Percentiles rank a stretch among this genome's conserved stretches.
Evolutionary conservation across 2,329 filamentous ascomycete genomes (phyloP).

Genomic region (Coniosporium tulheliwenetii): DNA sequence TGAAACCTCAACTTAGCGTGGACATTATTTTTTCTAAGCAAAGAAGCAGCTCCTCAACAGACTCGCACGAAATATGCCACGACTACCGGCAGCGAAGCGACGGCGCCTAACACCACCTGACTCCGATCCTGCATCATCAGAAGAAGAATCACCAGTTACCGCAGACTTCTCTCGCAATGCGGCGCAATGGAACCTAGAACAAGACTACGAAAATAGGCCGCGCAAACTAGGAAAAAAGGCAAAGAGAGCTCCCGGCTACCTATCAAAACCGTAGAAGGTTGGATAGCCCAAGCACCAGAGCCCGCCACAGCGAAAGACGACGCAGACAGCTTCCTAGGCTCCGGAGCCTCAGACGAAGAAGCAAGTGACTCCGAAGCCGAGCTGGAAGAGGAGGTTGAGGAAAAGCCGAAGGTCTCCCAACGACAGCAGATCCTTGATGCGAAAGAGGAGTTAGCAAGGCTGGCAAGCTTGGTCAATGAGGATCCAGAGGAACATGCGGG

Average conservation of each 20-base stretch:
- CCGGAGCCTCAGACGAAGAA: conserved; percentile 31
- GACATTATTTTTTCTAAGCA: too few relatives aligned
- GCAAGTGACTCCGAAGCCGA: conserved; percentile 33
- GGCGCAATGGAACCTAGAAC: conserved; percentile 77
- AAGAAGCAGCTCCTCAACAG: too few relatives aligned
- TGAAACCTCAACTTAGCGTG: too few relatives aligned
- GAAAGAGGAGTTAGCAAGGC: conserved; percentile 80
- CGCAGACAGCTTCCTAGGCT: conserved; percentile 48
- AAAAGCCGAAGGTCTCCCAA: conserved; percentile 51
- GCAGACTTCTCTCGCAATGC: conserved; percentile 56
- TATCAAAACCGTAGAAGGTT: conserved; percentile 71
- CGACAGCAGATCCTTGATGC: conserved; percentile 70
- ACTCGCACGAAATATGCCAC: conserved; percentile 22
- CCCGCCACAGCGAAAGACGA: conserved; percentile 29
- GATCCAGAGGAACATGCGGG: conserved; percentile 81
- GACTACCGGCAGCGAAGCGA: conserved; percentile 31
- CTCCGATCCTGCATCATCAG: conserved; percentile 11
- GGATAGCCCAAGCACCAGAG: conserved; percentile 30
- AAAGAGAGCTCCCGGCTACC: conserved; percentile 64
- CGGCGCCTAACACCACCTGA: conserved; percentile 32
- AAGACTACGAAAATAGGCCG: conserved; percentile 71
- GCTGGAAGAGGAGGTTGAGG: conserved; percentile 25
- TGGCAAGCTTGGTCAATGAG: conserved; percentile 71
- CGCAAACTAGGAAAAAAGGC: conserved; percentile 61
- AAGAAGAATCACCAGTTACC: conserved; percentile 8